phyloP scores from a whole-genome alignment of 768 basidiomycete genomes.

The Hypsizygus marmoreus region DNA sequence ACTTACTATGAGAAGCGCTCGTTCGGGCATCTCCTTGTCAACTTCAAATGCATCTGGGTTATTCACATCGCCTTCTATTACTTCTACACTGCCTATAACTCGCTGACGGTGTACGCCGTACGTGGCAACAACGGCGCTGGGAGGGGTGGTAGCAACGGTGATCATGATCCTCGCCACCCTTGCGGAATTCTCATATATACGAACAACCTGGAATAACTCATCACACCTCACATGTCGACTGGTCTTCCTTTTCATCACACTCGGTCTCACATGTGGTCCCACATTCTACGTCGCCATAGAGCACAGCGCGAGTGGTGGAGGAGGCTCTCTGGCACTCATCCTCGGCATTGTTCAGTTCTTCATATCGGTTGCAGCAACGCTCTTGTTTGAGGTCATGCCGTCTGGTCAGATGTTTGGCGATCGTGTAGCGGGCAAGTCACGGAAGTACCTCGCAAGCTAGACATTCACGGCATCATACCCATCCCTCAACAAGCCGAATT shows the following conservation, averaged over 20 bases:
- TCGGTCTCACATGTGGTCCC: slow-evolving; percentile 87
- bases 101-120: slow-evolving; percentile 77
- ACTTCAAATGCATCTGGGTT: slow-evolving; percentile 99
- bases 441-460: slow-evolving; percentile 96
- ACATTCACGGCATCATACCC: slow-evolving; percentile 98
- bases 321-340: slow-evolving; percentile 79
- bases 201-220: slow-evolving; percentile 98
- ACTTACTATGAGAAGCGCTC: slow-evolving; percentile 97
- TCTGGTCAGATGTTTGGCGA: slow-evolving; percentile 98
- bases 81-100: slow-evolving; percentile 96
- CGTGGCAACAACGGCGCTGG: slow-evolving; percentile 68
- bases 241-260: slow-evolving; percentile 83
- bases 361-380: slow-evolving; percentile 81
- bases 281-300: slow-evolving; percentile 93
- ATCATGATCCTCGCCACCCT: slow-evolving; percentile 96
- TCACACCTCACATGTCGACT: slow-evolving; percentile 91
- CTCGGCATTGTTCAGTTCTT: slow-evolving; percentile 95
- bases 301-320: slow-evolving; percentile 45
- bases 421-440: slow-evolving; percentile 87
- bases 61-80: slow-evolving; percentile 92
- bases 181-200: slow-evolving; percentile 95
- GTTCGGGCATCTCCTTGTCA: slow-evolving; percentile 93
- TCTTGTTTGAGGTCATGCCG: slow-evolving; percentile 87
- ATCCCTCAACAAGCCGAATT: slow-evolving; percentile 54
- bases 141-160: slow-evolving; percentile 87